These are phyloP conservation scores for Auricularia auricula-judae DNA, from an alignment of 768 basidiomycete genomes.

Conservation along the genomic window DNA sequence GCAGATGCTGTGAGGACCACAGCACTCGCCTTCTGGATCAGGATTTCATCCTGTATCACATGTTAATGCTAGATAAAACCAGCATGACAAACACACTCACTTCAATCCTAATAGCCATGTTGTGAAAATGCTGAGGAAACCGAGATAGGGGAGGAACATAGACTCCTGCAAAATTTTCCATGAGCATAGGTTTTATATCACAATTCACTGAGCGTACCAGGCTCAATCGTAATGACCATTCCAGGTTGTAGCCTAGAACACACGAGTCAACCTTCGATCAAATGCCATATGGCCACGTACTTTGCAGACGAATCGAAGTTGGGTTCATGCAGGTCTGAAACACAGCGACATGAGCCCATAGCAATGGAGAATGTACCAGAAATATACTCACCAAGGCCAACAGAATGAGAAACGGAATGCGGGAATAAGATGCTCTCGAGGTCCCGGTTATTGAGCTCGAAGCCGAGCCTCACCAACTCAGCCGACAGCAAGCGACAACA, in stretches of 20 bases:
- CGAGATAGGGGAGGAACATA: conserved; percentile 74
- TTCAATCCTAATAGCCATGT: conserved; percentile 88
- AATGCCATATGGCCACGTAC: conserved; percentile 25
- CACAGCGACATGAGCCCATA: not conserved
- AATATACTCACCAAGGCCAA: conserved; percentile 63
- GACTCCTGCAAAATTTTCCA: conserved; percentile 20
- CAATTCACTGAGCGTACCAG: conserved; percentile 31
- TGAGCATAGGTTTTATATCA: too few relatives aligned
- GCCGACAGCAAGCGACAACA: conserved; percentile 54
- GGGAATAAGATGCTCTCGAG: conserved; percentile 74
- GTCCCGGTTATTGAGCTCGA: conserved; percentile 38
- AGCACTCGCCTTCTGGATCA: conserved; percentile 51
- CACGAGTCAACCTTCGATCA: not conserved
- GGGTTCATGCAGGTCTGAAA: conserved; percentile 81
- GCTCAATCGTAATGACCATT: conserved; percentile 90
- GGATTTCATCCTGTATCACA: conserved; percentile 52
- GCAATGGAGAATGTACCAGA: conserved; percentile 4
- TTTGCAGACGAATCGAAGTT: conserved; percentile 42
- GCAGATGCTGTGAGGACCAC: conserved; percentile 57
- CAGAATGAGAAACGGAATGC: conserved; percentile 84
- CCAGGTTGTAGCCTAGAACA: conserved; percentile 54
- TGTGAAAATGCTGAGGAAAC: conserved; percentile 84
- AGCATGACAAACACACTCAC: conserved; percentile 23
- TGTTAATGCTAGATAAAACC: not conserved
- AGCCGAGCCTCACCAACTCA: conserved; percentile 73